Percentiles rank a stretch among this genome's conserved stretches.
Evolutionary conservation across 2,329 filamentous ascomycete species (phyloP).

Genomic region (Microascus cirrosus): DNA sequence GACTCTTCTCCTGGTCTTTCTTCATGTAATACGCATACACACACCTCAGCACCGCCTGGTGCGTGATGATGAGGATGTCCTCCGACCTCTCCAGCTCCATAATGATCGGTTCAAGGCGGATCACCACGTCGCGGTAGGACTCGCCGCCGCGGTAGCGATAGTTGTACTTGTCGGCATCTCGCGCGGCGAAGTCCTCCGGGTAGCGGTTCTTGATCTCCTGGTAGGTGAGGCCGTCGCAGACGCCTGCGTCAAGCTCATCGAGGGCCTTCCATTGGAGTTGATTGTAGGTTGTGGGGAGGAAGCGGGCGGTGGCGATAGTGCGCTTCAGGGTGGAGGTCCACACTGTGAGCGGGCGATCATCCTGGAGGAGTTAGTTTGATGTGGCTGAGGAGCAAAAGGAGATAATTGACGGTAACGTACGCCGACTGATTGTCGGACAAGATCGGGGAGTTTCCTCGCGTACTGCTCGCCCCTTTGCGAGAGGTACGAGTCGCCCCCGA

Average conservation of each 20-base stretch:
- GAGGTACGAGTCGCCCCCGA: constrained; percentile 83
- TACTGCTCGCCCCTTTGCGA: constrained; percentile 83
- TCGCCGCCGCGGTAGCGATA: constrained; percentile 97
- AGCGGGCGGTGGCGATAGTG: constrained; percentile 83
- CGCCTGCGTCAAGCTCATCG: constrained; percentile 90
- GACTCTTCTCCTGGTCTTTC: constrained; percentile 80
- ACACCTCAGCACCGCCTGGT: constrained; percentile 91
- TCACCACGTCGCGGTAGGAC: constrained; percentile 92
- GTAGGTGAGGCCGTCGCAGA: constrained; percentile 94
- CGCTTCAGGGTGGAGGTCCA: constrained; percentile 59
- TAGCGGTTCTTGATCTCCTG: constrained; percentile 85
- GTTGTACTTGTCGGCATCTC: constrained; percentile 99
- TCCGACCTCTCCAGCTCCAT: constrained; percentile 97
- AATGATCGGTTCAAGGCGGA: constrained; percentile 95
- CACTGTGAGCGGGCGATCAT: constrained; percentile 48
- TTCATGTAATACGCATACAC: constrained; percentile 99
- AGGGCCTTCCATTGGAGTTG: constrained; percentile 98
- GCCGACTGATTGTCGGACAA: constrained; percentile 77
- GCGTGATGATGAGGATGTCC: constrained; percentile 95
- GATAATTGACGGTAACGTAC: constrained; percentile 36
- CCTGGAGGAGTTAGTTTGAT: constrained; percentile 22
- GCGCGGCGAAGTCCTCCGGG: constrained; percentile 88
- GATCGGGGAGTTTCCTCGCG: constrained; percentile 69
- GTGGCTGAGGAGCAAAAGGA: neutral
- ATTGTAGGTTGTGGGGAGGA: constrained; percentile 72